Evolutionary conservation across 768 basidiomycete genomes (phyloP).

Genomic region (Rhodocollybia butyracea): DNA sequence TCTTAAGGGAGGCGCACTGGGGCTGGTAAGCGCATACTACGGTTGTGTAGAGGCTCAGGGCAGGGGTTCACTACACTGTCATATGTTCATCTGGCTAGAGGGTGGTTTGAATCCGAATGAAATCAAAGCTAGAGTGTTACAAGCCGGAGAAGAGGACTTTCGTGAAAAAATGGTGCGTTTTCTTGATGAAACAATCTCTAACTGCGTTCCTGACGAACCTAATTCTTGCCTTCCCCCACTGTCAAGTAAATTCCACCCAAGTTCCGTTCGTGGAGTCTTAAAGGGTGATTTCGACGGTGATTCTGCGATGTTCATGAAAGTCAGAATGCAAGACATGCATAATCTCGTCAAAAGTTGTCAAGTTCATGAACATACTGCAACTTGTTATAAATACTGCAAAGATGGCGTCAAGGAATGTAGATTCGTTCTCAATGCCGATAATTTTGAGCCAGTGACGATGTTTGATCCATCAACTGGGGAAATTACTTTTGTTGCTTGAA

Average conservation of each 20-base stretch:
- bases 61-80: not conserved
- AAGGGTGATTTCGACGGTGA: not conserved
- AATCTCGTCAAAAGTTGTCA: slow-evolving; percentile 10
- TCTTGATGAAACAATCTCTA: not conserved
- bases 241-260: not conserved
- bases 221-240: not conserved
- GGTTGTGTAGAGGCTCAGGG: slow-evolving; percentile 4
- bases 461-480: slow-evolving; percentile 20
- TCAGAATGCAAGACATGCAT: no score
- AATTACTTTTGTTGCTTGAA: slow-evolving; percentile 21
- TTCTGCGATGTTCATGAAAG: no score
- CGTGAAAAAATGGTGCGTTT: not conserved
- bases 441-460: not conserved
- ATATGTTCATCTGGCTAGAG: slow-evolving; percentile 6
- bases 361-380: slow-evolving; percentile 19
- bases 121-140: not conserved
- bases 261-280: not conserved
- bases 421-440: slow-evolving; percentile 18
- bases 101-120: not conserved
- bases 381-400: slow-evolving; percentile 25
- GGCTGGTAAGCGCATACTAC: slow-evolving; percentile 12
- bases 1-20: slow-evolving; percentile 27
- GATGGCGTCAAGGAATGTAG: slow-evolving; percentile 16
- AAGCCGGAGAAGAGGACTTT: not conserved
- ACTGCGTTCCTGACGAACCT: not conserved